phyloP scores from a whole-genome alignment of 495 filamentous ascomycete genomes.

The Xylaria sp. region DNA sequence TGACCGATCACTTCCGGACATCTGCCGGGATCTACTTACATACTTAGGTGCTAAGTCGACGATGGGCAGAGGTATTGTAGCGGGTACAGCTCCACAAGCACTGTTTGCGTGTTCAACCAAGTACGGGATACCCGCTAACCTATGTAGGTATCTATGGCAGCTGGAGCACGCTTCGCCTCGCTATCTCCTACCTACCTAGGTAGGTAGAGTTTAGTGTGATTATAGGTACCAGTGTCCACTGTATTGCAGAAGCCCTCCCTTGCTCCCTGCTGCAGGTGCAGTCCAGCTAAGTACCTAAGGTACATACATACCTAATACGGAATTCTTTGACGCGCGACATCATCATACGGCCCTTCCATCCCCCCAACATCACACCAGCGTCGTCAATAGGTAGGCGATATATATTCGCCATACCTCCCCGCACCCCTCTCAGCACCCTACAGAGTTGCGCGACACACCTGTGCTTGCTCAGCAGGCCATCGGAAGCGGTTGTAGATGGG shows the following conservation, averaged over 20 bases:
- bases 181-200: too few species aligned
- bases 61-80: not conserved
- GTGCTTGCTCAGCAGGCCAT: not conserved
- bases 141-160: too few species aligned
- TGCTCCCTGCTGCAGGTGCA: too few species aligned
- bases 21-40: slow-evolving; percentile 11
- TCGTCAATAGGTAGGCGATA: not conserved
- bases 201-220: too few species aligned
- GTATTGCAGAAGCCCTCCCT: too few species aligned
- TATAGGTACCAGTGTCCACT: too few species aligned
- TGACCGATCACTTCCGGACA: not conserved
- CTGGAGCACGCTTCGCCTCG: too few species aligned
- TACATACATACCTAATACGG: not conserved
- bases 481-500: slow-evolving; percentile 7
- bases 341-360: slow-evolving; percentile 11
- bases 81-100: not conserved
- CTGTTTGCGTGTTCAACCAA: not conserved
- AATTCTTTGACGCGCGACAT: slow-evolving; percentile 28
- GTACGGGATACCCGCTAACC: not conserved
- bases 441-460: not conserved
- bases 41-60: not conserved
- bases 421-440: not conserved
- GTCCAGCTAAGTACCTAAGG: too few species aligned
- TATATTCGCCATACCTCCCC: not conserved
- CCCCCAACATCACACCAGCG: not conserved